Percentiles rank a stretch among this genome's conserved stretches.
Conservation (phyloP, 1,284 basidiomycete genomes). For the Rhodotorula sp. region DNA sequence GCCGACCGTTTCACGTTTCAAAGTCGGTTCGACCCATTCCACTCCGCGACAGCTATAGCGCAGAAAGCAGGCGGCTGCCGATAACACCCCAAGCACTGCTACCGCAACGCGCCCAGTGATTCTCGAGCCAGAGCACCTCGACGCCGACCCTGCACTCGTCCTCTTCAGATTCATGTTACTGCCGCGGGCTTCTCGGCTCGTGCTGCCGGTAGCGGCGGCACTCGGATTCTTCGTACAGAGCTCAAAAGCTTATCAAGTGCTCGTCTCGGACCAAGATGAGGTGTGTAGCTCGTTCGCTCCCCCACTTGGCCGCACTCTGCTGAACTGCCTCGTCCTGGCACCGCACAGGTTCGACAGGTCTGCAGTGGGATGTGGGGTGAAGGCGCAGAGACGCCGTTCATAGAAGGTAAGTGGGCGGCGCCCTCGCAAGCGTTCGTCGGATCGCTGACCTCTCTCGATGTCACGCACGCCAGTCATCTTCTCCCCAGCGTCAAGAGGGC, state of each 20-base stretch:
- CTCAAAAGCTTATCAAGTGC: conserved; percentile 21
- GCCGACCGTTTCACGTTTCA: too few relatives aligned
- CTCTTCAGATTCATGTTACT: background rate
- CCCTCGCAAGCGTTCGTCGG: background rate
- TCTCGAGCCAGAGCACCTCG: too few relatives aligned
- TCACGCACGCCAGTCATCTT: conserved; percentile 67
- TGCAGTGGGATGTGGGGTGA: conserved; percentile 91
- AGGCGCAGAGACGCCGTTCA: conserved; percentile 66
- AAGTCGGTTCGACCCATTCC: background rate
- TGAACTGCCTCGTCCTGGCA: background rate
- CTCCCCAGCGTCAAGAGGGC: conserved; percentile 72
- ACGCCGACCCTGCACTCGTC: background rate
- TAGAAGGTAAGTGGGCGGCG: conserved; percentile 66
- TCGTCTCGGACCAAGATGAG: conserved; percentile 28
- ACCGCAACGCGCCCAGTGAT: background rate
- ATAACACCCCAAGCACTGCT: too few relatives aligned
- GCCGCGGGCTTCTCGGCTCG: background rate
- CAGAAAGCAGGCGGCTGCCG: too few relatives aligned
- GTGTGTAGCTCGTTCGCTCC: conserved; percentile 1
- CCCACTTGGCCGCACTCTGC: background rate
- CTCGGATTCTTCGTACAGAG: background rate
- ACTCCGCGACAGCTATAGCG: background rate
- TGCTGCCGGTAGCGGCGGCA: background rate
- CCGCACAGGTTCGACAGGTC: conserved; percentile 61
- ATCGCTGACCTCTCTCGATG: conserved; percentile 10